phyloP scores from a whole-genome alignment of 192 early-diverging fungal species.

The Coemansia sp. region DNA sequence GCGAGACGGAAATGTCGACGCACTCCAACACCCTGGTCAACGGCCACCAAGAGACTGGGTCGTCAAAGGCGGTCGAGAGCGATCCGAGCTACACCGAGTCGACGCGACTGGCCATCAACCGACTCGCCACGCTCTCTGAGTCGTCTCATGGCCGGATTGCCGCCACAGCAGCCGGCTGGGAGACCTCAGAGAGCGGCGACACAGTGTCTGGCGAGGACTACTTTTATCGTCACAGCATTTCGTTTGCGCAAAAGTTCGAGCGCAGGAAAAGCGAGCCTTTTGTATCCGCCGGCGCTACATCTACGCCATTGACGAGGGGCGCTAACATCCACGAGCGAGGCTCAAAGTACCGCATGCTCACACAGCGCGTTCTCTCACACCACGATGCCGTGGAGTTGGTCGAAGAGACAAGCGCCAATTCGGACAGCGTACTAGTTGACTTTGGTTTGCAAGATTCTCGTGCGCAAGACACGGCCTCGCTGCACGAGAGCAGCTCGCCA shows the following conservation, averaged over 20 bases:
- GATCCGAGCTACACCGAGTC: constrained; percentile 46
- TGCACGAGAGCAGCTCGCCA: neutral
- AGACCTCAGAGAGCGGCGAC: neutral
- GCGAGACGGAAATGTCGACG: constrained; percentile 31
- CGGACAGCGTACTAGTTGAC: constrained; percentile 2
- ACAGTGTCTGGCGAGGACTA: constrained; percentile 3
- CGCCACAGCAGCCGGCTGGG: neutral
- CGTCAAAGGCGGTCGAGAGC: constrained; percentile 17
- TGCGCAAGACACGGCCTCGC: neutral
- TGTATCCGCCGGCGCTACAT: neutral
- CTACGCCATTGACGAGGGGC: neutral
- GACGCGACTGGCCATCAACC: constrained; percentile 33
- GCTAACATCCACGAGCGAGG: constrained; percentile 16
- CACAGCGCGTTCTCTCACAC: constrained; percentile 17
- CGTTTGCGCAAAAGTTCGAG: constrained; percentile 14
- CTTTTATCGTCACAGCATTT: constrained; percentile 12
- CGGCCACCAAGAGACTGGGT: neutral
- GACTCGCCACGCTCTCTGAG: constrained; percentile 26
- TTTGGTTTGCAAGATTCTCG: neutral
- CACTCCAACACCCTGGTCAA: constrained; percentile 34
- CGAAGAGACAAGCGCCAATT: neutral
- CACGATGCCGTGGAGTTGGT: constrained; percentile 14
- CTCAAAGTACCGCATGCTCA: constrained; percentile 32
- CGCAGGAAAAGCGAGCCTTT: constrained; percentile 45
- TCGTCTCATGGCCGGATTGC: constrained; percentile 6